Evolutionary conservation across 305 asterid species (phyloP).

Genomic region (Solanum hybrid): DNA sequence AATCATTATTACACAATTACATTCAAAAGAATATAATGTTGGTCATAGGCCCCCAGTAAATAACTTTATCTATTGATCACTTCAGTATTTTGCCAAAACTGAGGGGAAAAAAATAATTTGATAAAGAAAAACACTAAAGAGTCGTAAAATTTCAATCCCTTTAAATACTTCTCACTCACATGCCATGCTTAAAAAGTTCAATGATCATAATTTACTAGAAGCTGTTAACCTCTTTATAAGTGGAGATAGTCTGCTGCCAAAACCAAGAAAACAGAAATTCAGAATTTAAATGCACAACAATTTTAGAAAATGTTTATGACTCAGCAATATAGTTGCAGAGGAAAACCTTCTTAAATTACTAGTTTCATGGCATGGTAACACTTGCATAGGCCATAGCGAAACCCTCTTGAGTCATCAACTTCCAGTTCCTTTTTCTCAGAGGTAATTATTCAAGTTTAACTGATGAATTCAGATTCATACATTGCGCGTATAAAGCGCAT

Average conservation of each 20-base stretch:
- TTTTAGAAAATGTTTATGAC: neutral
- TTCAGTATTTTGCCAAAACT: neutral
- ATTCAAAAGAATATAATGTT: neutral
- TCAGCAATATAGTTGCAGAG: neutral
- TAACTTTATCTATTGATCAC: neutral
- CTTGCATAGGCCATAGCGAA: neutral
- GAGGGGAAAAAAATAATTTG: neutral
- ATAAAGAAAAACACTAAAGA: neutral
- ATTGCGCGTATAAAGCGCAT: neutral
- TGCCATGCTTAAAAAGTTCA: neutral
- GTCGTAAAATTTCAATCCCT: neutral
- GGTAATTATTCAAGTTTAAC: neutral
- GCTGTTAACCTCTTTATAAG: neutral
- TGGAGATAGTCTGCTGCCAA: neutral
- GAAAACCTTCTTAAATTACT: neutral
- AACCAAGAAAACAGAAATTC: neutral
- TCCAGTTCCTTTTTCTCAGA: neutral
- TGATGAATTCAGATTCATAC: neutral
- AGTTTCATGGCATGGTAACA: neutral
- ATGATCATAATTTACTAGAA: neutral
- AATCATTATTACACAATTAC: neutral
- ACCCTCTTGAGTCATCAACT: neutral
- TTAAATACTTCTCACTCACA: neutral
- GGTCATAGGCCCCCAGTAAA: neutral
- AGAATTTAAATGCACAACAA: neutral